phyloP scores from a whole-genome alignment of 2,329 filamentous ascomycete genomes.

The Diaporthe sp. region DNA sequence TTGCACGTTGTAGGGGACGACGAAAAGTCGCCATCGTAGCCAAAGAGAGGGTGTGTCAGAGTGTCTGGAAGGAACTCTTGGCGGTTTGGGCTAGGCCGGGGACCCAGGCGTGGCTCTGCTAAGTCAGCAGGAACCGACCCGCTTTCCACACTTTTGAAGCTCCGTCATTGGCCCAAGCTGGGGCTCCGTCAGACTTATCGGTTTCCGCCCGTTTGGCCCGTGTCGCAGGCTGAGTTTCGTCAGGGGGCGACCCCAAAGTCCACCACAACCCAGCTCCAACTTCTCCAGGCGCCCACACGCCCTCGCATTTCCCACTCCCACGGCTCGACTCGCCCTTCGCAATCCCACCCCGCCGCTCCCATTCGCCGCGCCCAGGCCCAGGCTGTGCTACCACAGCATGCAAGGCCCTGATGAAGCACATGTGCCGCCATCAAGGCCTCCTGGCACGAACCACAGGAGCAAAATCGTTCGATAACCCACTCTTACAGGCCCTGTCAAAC shows the following conservation, averaged over 20 bases:
- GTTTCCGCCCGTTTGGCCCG: constrained; percentile 28
- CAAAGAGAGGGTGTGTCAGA: constrained; percentile 24
- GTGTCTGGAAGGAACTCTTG: constrained; percentile 25
- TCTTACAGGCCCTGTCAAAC: constrained; percentile 38
- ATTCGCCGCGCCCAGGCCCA: not conserved
- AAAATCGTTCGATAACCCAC: constrained; percentile 54
- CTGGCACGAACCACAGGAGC: constrained; percentile 23
- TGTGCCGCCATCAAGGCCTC: constrained; percentile 18
- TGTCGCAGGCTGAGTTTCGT: constrained; percentile 31
- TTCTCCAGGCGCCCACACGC: not conserved
- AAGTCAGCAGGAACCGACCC: constrained; percentile 11
- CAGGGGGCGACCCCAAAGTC: constrained; percentile 13
- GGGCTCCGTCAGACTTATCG: constrained; percentile 19
- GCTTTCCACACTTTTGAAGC: not conserved
- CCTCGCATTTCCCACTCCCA: not conserved
- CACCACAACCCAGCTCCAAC: constrained; percentile 10
- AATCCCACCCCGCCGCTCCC: not conserved
- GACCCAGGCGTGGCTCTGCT: constrained; percentile 26
- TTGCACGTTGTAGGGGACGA: not conserved
- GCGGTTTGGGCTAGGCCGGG: constrained; percentile 29
- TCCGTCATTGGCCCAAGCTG: constrained; percentile 2
- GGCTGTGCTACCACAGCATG: constrained; percentile 18
- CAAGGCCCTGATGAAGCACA: constrained; percentile 20
- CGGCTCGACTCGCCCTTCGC: constrained; percentile 8
- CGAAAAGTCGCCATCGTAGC: not conserved